Base-by-base conservation (phyloP, 352 stramenopile species). In the Elongisporangium anandrum region DNA sequence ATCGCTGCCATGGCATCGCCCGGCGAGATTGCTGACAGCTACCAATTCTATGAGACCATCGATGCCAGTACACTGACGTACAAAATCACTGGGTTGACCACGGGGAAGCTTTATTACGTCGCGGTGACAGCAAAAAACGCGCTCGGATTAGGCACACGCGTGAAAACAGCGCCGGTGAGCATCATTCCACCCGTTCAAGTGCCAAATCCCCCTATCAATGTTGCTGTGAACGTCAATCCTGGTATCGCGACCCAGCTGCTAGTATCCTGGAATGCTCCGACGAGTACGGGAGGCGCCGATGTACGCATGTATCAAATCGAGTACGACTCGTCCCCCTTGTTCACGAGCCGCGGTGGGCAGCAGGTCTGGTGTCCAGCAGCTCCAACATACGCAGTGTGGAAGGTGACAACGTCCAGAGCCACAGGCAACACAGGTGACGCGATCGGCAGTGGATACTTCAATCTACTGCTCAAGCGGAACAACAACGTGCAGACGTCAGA, bases 91-190 rank as follows among this genome's bases (percentile, higher is more conserved):
- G 72, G 71, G 2, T 72, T 98, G 12, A 74, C 66, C 15, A 64
- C 90, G 3, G 93, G 92, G 0, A 66, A 77, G 23, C 64, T 79
- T 16, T 98, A 97, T 60, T 92, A 87, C 47, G 81, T 97, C 15
- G 68, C 83, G 1, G 87, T 98, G 29, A 81, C 89, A 7, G 93
- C 90, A 6, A 85, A 95, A 38, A 98, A 98, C 69, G 67, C 74
- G 16, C 74, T 88, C 19, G 91, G 90, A 45, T 68, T 79, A 20
- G 69, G 79, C 16, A 50, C 69, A 16, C 78, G 80, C 6, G 59
- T 74, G 7, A 64, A 64, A 39, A 75, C 77, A 3, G 66, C 72
- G 3, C 82, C 81, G 1, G 34, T 60, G 16, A 64, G 59, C 39
- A 82, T 94, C 51, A 73, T 75, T 1, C 73, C 70, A 16, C 88